Evolutionary conservation across 179 eudicot species (phyloP), one percentile per base, ranked within the genome.

Genomic region (Patellifolia procumbens): DNA sequence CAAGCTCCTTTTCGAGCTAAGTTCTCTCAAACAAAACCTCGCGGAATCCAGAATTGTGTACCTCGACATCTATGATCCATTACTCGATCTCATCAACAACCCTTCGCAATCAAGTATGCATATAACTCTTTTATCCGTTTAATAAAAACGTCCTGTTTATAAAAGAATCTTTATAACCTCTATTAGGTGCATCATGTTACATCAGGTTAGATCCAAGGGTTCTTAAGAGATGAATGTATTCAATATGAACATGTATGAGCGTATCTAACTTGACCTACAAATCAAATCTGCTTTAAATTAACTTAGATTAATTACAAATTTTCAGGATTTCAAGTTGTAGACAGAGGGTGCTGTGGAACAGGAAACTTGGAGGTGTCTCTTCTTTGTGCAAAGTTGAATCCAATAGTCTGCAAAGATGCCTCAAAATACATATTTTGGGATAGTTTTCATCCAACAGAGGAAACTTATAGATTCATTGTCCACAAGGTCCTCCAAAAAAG

Each of bases 321-420:
- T 11, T 16, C 74, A 86, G 88, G 88, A 24, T 83, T 86, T 61
- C 37, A 76, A 79, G 86, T 86, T 7, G 78, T 24, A 39, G 7
- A 83, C 10, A 84, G 60, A 69, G 88, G 88, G 46, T 86, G 88
- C 35, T 86, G 86, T 52, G 86, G 86, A 63, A 83, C 85, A 22
- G 88, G 88, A 74, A 48, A 65, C 1, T 22, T 86, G 32, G 88
- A 79, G 58, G 78, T 58, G 32, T 56, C 79, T 5, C 0, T 79
- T 4, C 43, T 86, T 15, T 86, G 83, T 70, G 76, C 59, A 7
- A 43, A 53, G 39, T 26, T 73, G 1, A 74, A 69, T 55, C 35
- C 65, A 0, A 58, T 72, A 15, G 76, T 83, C 0, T 86, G 88
- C 67, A 62, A 61, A 61, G 72, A 86, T 45, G 85, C 85, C 2